Evolutionary conservation across 805 yeast genomes (phyloP), one percentile per base, ranked within the genome.

Genomic region (Kregervanrija delftensis): DNA sequence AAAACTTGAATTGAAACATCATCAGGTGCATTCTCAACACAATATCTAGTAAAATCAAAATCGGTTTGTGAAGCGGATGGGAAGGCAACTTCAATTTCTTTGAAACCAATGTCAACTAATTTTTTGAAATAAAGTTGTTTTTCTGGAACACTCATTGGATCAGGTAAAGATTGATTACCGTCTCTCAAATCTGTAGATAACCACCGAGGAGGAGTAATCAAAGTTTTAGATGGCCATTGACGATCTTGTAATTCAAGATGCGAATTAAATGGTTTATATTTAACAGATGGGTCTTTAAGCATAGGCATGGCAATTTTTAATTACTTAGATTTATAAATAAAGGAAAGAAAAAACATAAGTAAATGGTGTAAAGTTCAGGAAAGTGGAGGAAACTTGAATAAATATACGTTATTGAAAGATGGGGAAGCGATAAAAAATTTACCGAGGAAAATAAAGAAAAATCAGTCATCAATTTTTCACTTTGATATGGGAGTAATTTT

Each of bases 91-190:
- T 85, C 93, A 47, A 85, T 85, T 62, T 85, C 93, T 60, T 85
- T 85, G 66, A 81, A 85, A 1, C 95, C 95, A 35, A 84, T 64
- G 28, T 81, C 84, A 12, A 84, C 73, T 36, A 85, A 68, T 60
- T 83, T 81, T 44, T 75, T 66, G 61, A 84, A 83, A 64, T 81
- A 85, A 44, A 70, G 76, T 57, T 80, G 80, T 65, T 85, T 85
- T 56, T 85, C 90, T n/a, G 69, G 81, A 37, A 83, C 70, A n/a
- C 83, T 72, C 95, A 85, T 85, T 43, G 93, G 95, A 58, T 85
- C 93, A 0, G 93, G 91, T 53, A 85, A 72, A 5, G 90, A 81
- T 66, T 85, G 93, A 64, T 85, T 85, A 31, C 95, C 95, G 59
- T 85, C 95, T 56, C 95, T 74, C 49, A 85, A 71, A 58, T 86